Evolutionary conservation across 306 rosid genomes (phyloP).

Genomic region (barrel medic (Medicago truncatula)): MtrunA17r5.0-ANR NC_053048.1:22280001-22280500

Average conservation of each 20-base stretch:
- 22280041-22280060: conserved; percentile 26
- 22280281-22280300: not conserved
- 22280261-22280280: conserved; percentile 92
- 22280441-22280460: too few species aligned
- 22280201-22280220: conserved; percentile 85
- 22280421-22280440: not conserved
- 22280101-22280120: conserved; percentile 25
- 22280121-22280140: conserved; percentile 58
- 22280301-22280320: conserved; percentile 14
- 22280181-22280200: conserved; percentile 85
- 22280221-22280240: conserved; percentile 75
- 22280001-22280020: conserved; percentile 43
- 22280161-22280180: conserved; percentile 88
- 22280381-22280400: conserved; percentile 7
- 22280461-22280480: too few species aligned
- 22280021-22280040: conserved; percentile 64
- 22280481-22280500: too few species aligned
- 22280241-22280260: conserved; percentile 73
- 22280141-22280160: conserved; percentile 62
- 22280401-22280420: not conserved
- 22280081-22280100: conserved; percentile 9
- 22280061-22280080: conserved; percentile 24
- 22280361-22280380: not conserved
- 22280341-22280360: conserved; percentile 10
- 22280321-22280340: not conserved